Evolutionary conservation across 2,329 filamentous ascomycete genomes (phyloP), one percentile per base, ranked within the genome.

Genomic region (Ophiostoma piceae): DNA sequence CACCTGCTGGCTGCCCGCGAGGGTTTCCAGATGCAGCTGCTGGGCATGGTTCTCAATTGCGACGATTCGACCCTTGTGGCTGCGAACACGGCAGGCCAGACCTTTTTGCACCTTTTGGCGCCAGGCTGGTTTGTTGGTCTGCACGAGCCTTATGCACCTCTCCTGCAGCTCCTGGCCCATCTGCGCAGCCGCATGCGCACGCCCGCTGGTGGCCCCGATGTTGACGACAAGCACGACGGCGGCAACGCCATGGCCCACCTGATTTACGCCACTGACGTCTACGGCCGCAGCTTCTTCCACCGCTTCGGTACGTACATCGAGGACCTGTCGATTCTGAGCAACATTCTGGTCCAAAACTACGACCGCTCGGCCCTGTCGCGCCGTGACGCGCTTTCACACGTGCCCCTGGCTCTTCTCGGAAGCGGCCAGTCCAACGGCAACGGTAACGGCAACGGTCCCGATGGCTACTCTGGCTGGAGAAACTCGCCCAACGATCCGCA

Each of bases 241-340:
- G 54, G 39, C 51, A 62, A 47, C 16, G 32, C 47, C 1, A 35
- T 71, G 9, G 69, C 69, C 0, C 70, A 74, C 39, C 76, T 81
- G 29, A 74, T 84, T 37, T 77, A 77, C 26, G 74, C 75, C 1
- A 76, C 77, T 16, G 85, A 87, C 72, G 75, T 79, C 51, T 87
- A 85, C 72, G 85, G 85, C 0, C 83, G 85, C 54, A 85, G 79
- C 5, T 79, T 84, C 64, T 84, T 85, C 39, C 85, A 87, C 73
- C 75, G 81, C 3, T 76, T 84, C 0, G 71, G 75, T 26, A 75
- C 77, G 3, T 74, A 76, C 19, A 69, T 80, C 39, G 72, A 73
- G 32, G 75, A 76, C 62, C 69, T 70, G 2, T 76, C 76, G 64
- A 76, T 75, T 16, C 77, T 77, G 35, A 75, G 77, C 2, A 73